A percentile compares a stretch with the other conserved stretches of the same genome.
These are phyloP conservation scores for Penicillium concentricum DNA, from an alignment of 2,329 filamentous ascomycete genomes.

Conservation along the genomic window DNA sequence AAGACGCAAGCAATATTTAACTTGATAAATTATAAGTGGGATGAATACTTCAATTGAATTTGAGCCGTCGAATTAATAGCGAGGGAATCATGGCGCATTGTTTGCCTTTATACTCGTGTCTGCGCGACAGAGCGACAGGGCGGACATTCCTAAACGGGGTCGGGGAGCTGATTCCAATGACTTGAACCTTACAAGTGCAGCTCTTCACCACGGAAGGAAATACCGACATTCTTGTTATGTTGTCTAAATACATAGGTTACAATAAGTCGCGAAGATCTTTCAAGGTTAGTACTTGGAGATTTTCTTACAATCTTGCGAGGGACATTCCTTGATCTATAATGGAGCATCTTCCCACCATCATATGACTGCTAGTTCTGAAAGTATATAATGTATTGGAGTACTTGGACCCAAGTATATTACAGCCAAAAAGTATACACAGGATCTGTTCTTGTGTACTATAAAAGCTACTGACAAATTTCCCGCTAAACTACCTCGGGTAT, in stretches of 20 bases:
- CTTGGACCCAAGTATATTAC: not conserved
- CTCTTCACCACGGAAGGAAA: not conserved
- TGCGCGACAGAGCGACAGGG: not conserved
- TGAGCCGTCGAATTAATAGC: not conserved
- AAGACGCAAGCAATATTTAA: not conserved
- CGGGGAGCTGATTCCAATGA: not conserved
- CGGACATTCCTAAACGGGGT: slow-evolving; percentile 12
- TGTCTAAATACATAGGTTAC: not conserved
- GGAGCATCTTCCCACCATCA: not conserved
- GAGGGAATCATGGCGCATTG: not conserved
- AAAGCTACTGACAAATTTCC: not conserved
- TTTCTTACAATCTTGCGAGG: not conserved
- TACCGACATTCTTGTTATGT: slow-evolving; percentile 1
- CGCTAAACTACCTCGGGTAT: not conserved
- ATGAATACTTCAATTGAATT: not conserved
- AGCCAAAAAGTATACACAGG: not conserved
- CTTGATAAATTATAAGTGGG: not conserved
- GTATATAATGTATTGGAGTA: not conserved
- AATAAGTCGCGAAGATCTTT: not conserved
- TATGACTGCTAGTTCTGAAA: not conserved
- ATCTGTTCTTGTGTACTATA: not conserved
- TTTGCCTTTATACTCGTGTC: not conserved
- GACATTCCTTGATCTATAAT: not conserved
- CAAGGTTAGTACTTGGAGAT: not conserved
- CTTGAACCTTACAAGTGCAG: not conserved